phyloP scores from a whole-genome alignment of 2,329 filamentous ascomycete genomes.

The Cordyceps javanica region DNA sequence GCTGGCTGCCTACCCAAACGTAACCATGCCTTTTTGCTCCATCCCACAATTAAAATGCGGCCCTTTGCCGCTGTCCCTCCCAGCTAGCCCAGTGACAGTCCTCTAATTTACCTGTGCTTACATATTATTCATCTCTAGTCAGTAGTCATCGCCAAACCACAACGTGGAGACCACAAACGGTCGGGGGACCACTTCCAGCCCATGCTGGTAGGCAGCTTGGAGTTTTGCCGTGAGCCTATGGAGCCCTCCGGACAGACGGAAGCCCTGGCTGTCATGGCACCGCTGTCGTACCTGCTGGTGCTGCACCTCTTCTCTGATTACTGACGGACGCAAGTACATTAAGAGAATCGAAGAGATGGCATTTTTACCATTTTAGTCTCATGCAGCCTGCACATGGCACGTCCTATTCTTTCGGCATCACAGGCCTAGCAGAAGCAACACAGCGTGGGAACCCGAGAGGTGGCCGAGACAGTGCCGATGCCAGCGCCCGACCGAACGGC shows the following conservation, averaged over 20 bases:
- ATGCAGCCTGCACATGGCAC: too few species aligned
- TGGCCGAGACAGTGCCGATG: neutral
- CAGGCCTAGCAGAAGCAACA: neutral
- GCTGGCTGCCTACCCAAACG: too few species aligned
- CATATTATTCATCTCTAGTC: slow-evolving; percentile 1
- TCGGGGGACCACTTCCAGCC: neutral
- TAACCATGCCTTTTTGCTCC: neutral
- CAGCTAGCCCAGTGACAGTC: neutral
- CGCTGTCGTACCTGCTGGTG: neutral
- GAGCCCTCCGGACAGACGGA: slow-evolving; percentile 8
- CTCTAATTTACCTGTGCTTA: neutral
- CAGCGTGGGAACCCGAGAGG: neutral
- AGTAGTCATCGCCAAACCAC: neutral
- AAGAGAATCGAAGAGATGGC: neutral
- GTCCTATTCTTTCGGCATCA: neutral
- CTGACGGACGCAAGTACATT: too few species aligned
- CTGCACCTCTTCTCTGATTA: neutral
- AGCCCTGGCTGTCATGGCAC: neutral
- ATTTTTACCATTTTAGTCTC: too few species aligned
- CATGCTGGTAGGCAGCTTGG: neutral
- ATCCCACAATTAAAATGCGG: slow-evolving; percentile 9
- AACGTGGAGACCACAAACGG: neutral
- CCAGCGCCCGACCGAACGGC: neutral
- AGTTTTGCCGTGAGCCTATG: neutral
- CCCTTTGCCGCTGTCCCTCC: neutral